Base-by-base conservation (phyloP, 805 yeast genomes). In the Zygotorulaspora florentina region DNA sequence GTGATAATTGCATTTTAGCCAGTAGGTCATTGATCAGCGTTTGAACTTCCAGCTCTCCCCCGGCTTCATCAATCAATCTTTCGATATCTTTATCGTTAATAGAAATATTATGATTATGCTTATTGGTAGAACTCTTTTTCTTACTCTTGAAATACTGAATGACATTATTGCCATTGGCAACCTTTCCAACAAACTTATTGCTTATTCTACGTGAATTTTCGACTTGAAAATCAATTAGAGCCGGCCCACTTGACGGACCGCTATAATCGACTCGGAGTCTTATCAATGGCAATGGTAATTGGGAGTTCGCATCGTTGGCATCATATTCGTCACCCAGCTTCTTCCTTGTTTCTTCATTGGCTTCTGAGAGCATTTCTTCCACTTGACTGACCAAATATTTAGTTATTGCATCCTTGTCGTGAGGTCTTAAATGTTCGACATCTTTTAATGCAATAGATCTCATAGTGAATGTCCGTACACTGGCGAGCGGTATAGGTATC, bases 131-230 rank as follows among this genome's bases (percentile, higher is more conserved):
- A 15, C 46, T 59, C 30, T 29, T 53, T 45, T 38, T 71, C 62
- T 58, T 72, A 52, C 74, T 78, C 59, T 79, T 76, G 58, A 79
- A 78, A 61, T 85, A 85, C 39, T 80, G 81, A 2, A 91, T 77
- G 8, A 90, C 87, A 56, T 89, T 95, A 57, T 87, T 83, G n/a
- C 83, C 80, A 62, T 93, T 93, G 3, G 98, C 99, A 1, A 91
- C 93, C 50, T 73, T 74, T 0, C 96, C 96, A 5, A 86, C 95
- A 71, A 91, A 93, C 57, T 87, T 71, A 58, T 90, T 88, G 12
- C 96, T 87, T 52, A 93, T 87, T 51, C 96, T 69, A 42, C 95
- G 72, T 0, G 96, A 86, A 58, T 90, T 91, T 58, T 90, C 98
- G 13, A 93, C 88, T 54, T 89, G 96, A 58, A 78, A 91, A 3